A percentile compares a stretch with the other conserved stretches of the same genome.
phyloP scores from a whole-genome alignment of 192 early-diverging fungal genomes.

The Oehlia diaphana region DNA sequence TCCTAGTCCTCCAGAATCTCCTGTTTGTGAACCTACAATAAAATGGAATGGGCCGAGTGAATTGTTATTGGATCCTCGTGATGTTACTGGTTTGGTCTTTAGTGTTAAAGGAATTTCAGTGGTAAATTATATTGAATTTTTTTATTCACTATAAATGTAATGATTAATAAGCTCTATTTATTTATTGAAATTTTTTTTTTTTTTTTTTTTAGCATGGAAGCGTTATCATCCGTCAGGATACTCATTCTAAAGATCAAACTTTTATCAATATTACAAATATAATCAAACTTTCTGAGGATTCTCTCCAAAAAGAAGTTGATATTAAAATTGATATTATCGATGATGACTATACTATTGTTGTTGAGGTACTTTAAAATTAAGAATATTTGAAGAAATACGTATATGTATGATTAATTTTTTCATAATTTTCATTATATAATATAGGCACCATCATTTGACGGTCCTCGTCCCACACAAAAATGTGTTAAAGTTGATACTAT shows the following conservation, averaged over 20 bases:
- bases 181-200: neutral
- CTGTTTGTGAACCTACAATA: neutral
- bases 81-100: conserved; percentile 16
- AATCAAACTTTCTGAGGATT: conserved; percentile 22
- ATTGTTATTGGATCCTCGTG: conserved; percentile 15
- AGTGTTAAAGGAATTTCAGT: conserved; percentile 18
- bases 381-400: neutral
- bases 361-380: conserved; percentile 11
- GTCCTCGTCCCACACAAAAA: conserved; percentile 13
- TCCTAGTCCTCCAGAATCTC: neutral
- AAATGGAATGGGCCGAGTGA: conserved; percentile 24
- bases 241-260: neutral
- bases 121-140: conserved; percentile 9
- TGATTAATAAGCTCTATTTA: neutral
- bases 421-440: neutral
- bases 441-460: conserved; percentile 27
- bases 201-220: conserved; percentile 21
- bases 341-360: conserved; percentile 4
- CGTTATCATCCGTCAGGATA: conserved; percentile 28
- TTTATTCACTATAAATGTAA: too few relatives aligned
- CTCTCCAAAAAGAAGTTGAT: conserved; percentile 17
- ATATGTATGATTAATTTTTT: neutral
- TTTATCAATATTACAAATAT: conserved; percentile 24
- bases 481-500: conserved; percentile 27
- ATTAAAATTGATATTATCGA: conserved; percentile 13